Base-by-base conservation (phyloP, 805 yeast species). In the Priceomyces haplophilus region DNA sequence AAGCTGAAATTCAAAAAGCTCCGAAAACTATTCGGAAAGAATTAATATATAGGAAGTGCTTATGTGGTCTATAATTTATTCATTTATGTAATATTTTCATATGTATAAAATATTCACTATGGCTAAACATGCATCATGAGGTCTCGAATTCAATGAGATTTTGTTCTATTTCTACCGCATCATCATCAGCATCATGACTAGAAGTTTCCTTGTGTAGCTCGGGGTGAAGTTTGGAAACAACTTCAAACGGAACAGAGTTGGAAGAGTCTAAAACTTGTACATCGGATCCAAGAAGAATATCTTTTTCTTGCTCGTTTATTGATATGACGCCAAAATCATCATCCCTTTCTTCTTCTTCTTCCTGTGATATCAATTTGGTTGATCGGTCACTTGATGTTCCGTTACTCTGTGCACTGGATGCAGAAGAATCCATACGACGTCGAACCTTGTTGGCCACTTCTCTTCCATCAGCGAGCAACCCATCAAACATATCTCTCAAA, bases 381-480 rank as follows among this genome's bases (percentile, higher is more conserved):
- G 69, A 72, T 31, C 55, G 41, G 12, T 55, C 56, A 19, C 46
- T 38, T 15, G 43, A 38, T 34, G 34, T 32, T n/a, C 40, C 20
- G 42, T 44, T 33, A 30, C 47, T 40, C 15, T 51, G 41, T 47
- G 67, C 53, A 56, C 63, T 49, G 13, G 64, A 56, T 2, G 85
- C 78, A 7, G 78, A 81, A 12, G 83, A 80, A 59, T 89, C 96
- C 76, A 88, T 89, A 49, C 96, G 82, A 51, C 85, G 82, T 50
- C 91, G 81, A 3, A 93, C 95, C 56, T 88, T 90, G 41, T 78
- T 81, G 1, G 98, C 98, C 11, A 91, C 95, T 43, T 91, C 79
- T 58, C 88, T 75, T 4, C 98, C 97, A 65, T 93, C 97, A 0
- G 95, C 93, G 46, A 91, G 75, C 44, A 93, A 73, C 8, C 93